A percentile compares a stretch with the other conserved stretches of the same genome.
phyloP scores from a whole-genome alignment of 805 yeast genomes.

The Hanseniaspora singularis region DNA sequence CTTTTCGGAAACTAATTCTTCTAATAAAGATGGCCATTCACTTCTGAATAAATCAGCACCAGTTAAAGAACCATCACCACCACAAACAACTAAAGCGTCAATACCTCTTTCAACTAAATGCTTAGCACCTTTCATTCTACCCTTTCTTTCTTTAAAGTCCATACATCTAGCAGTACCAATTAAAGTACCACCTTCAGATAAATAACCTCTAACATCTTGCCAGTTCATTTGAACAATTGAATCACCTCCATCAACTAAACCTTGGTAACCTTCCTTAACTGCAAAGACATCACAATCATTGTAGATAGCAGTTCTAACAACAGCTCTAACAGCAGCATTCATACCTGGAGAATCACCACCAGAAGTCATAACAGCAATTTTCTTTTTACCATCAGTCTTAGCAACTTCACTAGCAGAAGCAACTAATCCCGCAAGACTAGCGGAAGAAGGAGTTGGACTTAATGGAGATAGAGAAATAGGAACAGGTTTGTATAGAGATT shows the following conservation, averaged over 20 bases:
- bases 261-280: conserved; percentile 88
- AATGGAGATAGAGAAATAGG: background rate
- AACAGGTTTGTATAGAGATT: conserved; percentile 1
- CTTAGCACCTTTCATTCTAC: conserved; percentile 71
- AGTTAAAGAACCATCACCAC: conserved; percentile 97
- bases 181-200: conserved; percentile 84
- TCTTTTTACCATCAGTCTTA: conserved; percentile 28
- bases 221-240: conserved; percentile 68
- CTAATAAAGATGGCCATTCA: conserved; percentile 85
- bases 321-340: conserved; percentile 93
- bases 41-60: conserved; percentile 91
- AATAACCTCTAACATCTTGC: conserved; percentile 92
- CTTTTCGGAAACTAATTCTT: conserved; percentile 52
- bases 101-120: conserved; percentile 79
- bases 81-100: conserved; percentile 90
- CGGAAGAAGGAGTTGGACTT: conserved; percentile 4
- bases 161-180: conserved; percentile 93
- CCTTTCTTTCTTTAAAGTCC: conserved; percentile 74
- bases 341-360: conserved; percentile 99
- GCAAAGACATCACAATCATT: conserved; percentile 85
- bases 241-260: conserved; percentile 78
- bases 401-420: background rate
- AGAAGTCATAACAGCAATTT: conserved; percentile 91
- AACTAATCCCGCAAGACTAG: background rate
- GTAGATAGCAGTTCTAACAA: conserved; percentile 81